Evolutionary conservation across 2,329 filamentous ascomycete species (phyloP).

Genomic region (Monosporascus sp.): DNA sequence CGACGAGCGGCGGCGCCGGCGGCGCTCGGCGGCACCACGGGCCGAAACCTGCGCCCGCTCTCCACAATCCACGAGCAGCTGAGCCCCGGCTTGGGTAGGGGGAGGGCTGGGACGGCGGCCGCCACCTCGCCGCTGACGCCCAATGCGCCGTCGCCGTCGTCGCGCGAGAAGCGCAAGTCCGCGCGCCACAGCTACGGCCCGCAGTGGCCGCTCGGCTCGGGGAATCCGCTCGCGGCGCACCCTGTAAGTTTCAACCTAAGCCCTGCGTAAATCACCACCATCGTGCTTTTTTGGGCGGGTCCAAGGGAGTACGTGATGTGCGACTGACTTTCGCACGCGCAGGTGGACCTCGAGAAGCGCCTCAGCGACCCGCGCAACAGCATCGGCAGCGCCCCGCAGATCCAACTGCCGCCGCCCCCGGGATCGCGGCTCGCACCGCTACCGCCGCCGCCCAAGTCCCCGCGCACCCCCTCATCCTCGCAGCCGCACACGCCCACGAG

Average conservation of each 20-base stretch:
- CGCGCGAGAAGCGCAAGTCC: slow-evolving; percentile 8
- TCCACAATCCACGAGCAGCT: slow-evolving; percentile 17
- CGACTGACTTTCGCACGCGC: neutral
- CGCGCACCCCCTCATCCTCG: neutral
- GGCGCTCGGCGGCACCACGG: neutral
- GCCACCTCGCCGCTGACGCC: neutral
- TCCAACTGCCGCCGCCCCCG: slow-evolving; percentile 6
- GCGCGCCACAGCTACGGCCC: slow-evolving; percentile 14
- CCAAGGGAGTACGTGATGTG: no score
- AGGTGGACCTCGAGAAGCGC: slow-evolving; percentile 14
- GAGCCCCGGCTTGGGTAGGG: neutral
- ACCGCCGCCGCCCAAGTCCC: slow-evolving; percentile 3
- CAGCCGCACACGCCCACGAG: slow-evolving; percentile 3
- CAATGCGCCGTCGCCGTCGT: neutral
- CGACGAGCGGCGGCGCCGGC: neutral
- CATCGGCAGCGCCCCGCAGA: neutral
- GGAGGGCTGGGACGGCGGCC: no score
- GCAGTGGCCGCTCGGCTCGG: slow-evolving; percentile 20
- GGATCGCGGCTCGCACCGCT: slow-evolving; percentile 8
- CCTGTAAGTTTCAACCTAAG: slow-evolving; percentile 4
- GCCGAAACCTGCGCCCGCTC: slow-evolving; percentile 10
- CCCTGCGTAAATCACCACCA: no score
- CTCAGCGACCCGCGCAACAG: neutral
- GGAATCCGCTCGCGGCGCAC: slow-evolving; percentile 19
- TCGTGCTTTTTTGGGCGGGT: no score